Evolutionary conservation across 345 rosid species (phyloP).

Genomic region (Psidium friedrichsthalianum): DNA sequence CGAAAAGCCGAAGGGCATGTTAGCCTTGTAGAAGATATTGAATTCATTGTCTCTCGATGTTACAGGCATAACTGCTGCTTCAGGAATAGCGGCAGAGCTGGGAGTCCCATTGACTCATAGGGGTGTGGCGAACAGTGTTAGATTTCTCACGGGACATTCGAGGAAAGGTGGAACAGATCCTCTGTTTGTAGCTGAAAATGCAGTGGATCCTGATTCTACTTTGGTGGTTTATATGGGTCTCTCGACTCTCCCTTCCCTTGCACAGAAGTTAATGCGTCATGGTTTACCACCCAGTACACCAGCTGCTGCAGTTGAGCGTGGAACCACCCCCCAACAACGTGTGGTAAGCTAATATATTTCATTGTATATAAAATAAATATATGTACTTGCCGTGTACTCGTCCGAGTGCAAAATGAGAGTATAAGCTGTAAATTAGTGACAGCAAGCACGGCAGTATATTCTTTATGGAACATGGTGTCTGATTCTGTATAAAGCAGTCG

Average conservation of each 20-base stretch:
- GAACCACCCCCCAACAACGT: slow-evolving; percentile 75
- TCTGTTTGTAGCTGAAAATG: slow-evolving; percentile 76
- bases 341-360: slow-evolving; percentile 28
- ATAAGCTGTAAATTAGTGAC: neutral
- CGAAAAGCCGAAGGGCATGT: neutral
- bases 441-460: neutral
- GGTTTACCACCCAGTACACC: slow-evolving; percentile 80
- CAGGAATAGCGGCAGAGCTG: slow-evolving; percentile 91
- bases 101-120: slow-evolving; percentile 95
- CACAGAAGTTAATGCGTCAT: slow-evolving; percentile 65
- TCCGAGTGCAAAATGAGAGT: neutral
- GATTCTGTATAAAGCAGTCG: neutral
- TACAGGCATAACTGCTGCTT: slow-evolving; percentile 94
- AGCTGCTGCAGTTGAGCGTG: slow-evolving; percentile 85
- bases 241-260: slow-evolving; percentile 84
- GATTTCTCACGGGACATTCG: slow-evolving; percentile 89
- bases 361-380: neutral
- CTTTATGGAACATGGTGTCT: neutral
- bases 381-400: neutral
- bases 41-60: neutral
- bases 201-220: slow-evolving; percentile 87
- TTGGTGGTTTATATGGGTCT: slow-evolving; percentile 94
- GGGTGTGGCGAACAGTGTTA: slow-evolving; percentile 79
- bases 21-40: neutral
- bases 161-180: slow-evolving; percentile 86